A percentile compares a stretch with the other conserved stretches of the same genome.
phyloP scores from a whole-genome alignment of 768 basidiomycete species.

The Lactifluus rugatus region DNA sequence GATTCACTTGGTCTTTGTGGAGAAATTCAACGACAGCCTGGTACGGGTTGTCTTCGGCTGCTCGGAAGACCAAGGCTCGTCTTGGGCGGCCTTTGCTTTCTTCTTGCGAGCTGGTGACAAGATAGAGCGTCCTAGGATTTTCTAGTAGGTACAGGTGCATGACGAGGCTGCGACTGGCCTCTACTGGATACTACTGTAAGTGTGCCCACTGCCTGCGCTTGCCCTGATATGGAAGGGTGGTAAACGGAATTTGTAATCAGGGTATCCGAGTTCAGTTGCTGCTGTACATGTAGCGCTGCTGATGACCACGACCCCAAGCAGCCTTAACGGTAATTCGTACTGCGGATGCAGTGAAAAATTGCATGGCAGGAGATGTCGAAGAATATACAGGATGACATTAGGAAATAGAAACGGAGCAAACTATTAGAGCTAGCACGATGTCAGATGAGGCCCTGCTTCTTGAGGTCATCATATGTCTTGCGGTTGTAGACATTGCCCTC shows the following conservation, averaged over 20 bases:
- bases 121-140: constrained; percentile 59
- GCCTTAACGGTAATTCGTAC: no score
- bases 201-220: no score
- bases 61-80: constrained; percentile 63
- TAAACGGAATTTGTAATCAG: neutral
- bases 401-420: neutral
- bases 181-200: no score
- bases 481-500: constrained; percentile 98
- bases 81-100: constrained; percentile 50
- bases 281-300: no score
- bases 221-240: neutral
- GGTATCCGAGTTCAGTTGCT: no score
- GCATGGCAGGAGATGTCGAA: no score
- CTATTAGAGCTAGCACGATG: neutral
- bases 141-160: constrained; percentile 74
- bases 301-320: neutral
- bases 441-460: constrained; percentile 86
- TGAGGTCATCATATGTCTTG: constrained; percentile 95
- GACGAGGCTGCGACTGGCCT: neutral
- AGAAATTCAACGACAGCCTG: constrained; percentile 87
- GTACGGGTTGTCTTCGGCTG: constrained; percentile 37
- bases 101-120: constrained; percentile 61
- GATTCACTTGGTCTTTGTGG: constrained; percentile 60
- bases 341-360: no score
- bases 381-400: neutral